These are phyloP conservation scores for Calcarisporium arbuscula DNA, from an alignment of 2,329 filamentous ascomycete genomes.

Conservation along the genomic window DNA sequence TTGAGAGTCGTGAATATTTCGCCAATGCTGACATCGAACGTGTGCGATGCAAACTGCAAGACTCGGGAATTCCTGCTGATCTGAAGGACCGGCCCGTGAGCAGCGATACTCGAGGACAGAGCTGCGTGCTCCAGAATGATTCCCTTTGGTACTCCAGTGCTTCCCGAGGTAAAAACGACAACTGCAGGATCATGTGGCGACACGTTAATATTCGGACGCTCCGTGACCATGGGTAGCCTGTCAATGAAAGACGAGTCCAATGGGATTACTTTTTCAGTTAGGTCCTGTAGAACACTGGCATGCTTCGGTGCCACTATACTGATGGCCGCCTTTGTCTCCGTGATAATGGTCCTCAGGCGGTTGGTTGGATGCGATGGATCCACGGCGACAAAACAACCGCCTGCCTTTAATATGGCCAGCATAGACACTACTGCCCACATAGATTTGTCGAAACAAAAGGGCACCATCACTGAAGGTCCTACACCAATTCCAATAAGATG, in stretches of 20 bases:
- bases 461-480: slow-evolving; percentile 20
- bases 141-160: slow-evolving; percentile 1
- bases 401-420: slow-evolving; percentile 7
- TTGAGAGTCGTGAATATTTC: slow-evolving; percentile 1
- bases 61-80: background rate
- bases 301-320: background rate
- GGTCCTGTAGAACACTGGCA: background rate
- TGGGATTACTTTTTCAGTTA: background rate
- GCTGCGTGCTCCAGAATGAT: background rate
- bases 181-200: background rate
- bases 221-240: background rate
- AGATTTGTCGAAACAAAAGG: slow-evolving; percentile 7
- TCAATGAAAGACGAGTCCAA: background rate
- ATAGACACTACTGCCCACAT: slow-evolving; percentile 3
- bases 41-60: slow-evolving; percentile 1
- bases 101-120: background rate
- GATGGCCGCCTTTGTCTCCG: background rate
- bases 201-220: background rate
- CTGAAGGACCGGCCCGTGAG: background rate
- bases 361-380: background rate
- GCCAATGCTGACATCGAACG: slow-evolving; percentile 1
- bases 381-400: slow-evolving; percentile 13
- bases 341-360: background rate
- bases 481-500: slow-evolving; percentile 30
- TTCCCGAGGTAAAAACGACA: slow-evolving; percentile 2